Conservation (phyloP, 140 eudicot genomes). For the Oenanthe javanica region DNA sequence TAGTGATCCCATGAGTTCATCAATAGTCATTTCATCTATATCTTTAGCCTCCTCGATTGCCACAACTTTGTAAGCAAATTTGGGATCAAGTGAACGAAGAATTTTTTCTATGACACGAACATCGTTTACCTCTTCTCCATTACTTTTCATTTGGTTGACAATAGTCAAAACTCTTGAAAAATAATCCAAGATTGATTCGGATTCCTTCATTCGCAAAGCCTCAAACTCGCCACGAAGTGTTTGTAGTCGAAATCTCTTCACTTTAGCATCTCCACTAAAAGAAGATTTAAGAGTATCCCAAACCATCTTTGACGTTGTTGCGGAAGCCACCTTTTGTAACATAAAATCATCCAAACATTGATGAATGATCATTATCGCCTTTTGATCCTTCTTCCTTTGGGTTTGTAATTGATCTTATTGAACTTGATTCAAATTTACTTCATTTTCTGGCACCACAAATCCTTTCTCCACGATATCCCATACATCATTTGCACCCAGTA, state of each 20-base stretch:
- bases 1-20: constrained; percentile 4
- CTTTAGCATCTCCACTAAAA: background rate
- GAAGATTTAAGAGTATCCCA: background rate
- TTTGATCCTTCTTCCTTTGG: background rate
- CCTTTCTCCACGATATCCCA: constrained; percentile 6
- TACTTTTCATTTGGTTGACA: background rate
- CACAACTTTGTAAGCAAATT: constrained; percentile 1
- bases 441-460: background rate
- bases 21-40: constrained; percentile 6
- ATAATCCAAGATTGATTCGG: background rate
- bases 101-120: constrained; percentile 1
- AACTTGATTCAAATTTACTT: background rate
- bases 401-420: background rate
- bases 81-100: background rate
- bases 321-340: background rate
- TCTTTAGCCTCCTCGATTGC: constrained; percentile 11
- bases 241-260: background rate
- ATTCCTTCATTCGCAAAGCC: background rate
- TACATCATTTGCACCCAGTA: constrained; percentile 15
- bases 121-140: constrained; percentile 1
- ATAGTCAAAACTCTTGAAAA: background rate
- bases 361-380: background rate
- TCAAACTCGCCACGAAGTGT: constrained; percentile 1
- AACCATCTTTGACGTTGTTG: background rate
- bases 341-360: constrained; percentile 4